Percentiles rank a stretch among this genome's conserved stretches.
phyloP scores from a whole-genome alignment of 2,329 filamentous ascomycete genomes.

The Monosporascus sp. region DNA sequence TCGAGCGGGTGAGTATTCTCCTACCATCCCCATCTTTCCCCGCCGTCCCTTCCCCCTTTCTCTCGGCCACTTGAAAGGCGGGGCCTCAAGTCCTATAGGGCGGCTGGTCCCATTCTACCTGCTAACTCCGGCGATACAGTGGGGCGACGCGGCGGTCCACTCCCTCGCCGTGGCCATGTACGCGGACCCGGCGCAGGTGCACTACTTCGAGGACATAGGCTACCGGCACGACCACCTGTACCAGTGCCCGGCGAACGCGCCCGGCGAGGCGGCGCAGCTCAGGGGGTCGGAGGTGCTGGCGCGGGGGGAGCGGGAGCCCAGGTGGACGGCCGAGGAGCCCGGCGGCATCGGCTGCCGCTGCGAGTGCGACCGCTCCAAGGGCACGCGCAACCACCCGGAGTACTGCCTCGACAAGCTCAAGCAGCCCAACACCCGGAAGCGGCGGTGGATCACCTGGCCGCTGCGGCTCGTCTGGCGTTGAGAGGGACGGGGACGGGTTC shows the following conservation, averaged over 20 bases:
- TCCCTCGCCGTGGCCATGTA: conserved; percentile 38
- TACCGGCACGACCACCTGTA: conserved; percentile 33
- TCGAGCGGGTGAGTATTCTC: conserved; percentile 32
- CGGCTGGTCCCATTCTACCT: no score
- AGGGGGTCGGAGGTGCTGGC: conserved; percentile 26
- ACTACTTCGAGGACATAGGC: conserved; percentile 40
- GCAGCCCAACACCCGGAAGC: conserved; percentile 26
- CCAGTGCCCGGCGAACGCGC: conserved; percentile 32
- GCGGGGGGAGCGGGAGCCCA: conserved; percentile 17
- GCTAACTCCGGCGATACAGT: conserved; percentile 17
- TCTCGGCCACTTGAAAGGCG: background rate
- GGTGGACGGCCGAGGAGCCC: conserved; percentile 23
- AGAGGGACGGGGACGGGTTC: background rate
- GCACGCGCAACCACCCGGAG: conserved; percentile 24
- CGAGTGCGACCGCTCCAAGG: conserved; percentile 30
- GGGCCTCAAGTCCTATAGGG: no score
- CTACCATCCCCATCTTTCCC: background rate
- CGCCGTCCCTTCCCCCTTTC: background rate
- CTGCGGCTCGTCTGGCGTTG: conserved; percentile 12
- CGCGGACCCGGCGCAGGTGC: conserved; percentile 32
- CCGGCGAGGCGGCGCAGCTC: conserved; percentile 27
- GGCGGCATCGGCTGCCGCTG: conserved; percentile 38
- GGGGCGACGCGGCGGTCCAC: conserved; percentile 41
- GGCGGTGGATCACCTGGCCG: conserved; percentile 29
- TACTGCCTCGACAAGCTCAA: conserved; percentile 35